These are phyloP conservation scores for Trichoderma sp. DNA, from an alignment of 2,329 filamentous ascomycete species.

Conservation along the genomic window DNA sequence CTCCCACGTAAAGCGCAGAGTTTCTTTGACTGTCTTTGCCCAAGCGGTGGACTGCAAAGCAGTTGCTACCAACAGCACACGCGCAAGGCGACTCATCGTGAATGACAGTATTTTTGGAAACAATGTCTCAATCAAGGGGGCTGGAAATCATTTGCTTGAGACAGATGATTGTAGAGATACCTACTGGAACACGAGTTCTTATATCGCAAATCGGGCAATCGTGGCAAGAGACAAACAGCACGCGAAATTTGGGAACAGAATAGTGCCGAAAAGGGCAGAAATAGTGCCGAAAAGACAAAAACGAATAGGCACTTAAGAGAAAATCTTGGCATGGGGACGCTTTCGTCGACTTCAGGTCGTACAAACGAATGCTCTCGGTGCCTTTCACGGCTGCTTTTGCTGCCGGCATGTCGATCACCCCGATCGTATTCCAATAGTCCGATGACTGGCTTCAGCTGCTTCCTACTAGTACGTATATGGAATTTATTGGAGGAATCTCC, in stretches of 20 bases:
- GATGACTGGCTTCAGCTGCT: not conserved
- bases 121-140: not conserved
- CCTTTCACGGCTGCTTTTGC: not conserved
- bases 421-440: not conserved
- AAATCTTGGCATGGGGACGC: not conserved
- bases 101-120: not conserved
- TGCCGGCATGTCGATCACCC: not conserved
- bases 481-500: not conserved
- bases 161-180: not conserved
- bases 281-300: not conserved
- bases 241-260: not conserved
- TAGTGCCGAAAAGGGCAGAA: not conserved
- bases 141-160: not conserved
- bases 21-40: not conserved
- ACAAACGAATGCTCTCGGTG: not conserved
- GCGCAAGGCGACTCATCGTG: not conserved
- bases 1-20: conserved; percentile 23
- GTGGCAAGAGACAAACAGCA: not conserved
- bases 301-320: not conserved
- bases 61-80: not conserved
- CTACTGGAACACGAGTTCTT: not conserved
- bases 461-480: not conserved
- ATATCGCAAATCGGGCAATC: not conserved
- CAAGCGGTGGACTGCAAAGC: not conserved
- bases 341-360: not conserved